phyloP scores from a whole-genome alignment of 148 eudicot genomes.

The Euryodendron excelsum region DNA sequence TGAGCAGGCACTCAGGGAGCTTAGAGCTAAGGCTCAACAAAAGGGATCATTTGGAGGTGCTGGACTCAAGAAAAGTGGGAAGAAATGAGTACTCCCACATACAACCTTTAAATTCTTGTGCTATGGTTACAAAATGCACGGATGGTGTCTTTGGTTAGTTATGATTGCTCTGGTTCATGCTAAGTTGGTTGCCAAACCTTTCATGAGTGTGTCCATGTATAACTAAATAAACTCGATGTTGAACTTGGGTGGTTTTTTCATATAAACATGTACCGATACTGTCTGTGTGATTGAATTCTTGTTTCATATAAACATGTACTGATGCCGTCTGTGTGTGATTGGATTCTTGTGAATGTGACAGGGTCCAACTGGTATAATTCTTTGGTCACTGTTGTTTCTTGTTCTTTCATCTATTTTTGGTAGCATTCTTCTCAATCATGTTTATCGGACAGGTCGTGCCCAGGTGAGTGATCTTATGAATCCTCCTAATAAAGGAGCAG shows the following conservation, averaged over 20 bases:
- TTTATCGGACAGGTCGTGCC: no score
- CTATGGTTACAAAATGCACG: not conserved
- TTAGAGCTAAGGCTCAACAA: conserved; percentile 77
- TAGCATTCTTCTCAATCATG: no score
- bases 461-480: no score
- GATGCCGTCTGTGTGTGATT: no score
- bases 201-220: not conserved
- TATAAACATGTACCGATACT: no score
- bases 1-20: conserved; percentile 79
- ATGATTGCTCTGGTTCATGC: not conserved
- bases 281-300: no score
- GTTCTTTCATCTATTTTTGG: no score
- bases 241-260: not conserved
- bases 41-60: conserved; percentile 87
- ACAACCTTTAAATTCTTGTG: not conserved
- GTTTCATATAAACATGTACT: no score
- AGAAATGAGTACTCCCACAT: conserved; percentile 48
- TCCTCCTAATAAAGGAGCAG: no score
- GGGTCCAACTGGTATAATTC: no score
- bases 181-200: not conserved
- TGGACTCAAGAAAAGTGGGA: conserved; percentile 97
- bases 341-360: no score
- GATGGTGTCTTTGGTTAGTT: not conserved
- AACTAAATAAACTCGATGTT: not conserved
- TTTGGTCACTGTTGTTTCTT: no score